A percentile compares a stretch with the other conserved stretches of the same genome.
Evolutionary conservation across 2,329 filamentous ascomycete genomes (phyloP).

Genomic region (Aspergillus floridensis): DNA sequence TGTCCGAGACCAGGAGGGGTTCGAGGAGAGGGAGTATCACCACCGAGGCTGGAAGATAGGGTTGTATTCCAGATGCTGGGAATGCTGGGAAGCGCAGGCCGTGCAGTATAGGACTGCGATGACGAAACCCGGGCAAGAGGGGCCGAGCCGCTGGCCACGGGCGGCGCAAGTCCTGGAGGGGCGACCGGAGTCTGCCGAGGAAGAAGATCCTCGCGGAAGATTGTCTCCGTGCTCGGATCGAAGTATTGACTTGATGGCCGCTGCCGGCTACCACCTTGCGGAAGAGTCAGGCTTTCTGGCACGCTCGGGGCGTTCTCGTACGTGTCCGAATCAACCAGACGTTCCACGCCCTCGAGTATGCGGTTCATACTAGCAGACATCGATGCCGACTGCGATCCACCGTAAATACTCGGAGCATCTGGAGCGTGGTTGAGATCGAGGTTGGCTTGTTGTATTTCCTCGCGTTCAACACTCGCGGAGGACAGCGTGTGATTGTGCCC

Average conservation of each 20-base stretch:
- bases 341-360: constrained; percentile 40
- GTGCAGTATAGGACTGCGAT: constrained; percentile 33
- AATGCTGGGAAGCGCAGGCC: constrained; percentile 31
- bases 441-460: constrained; percentile 33
- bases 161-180: constrained; percentile 34
- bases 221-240: constrained; percentile 18
- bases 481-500: constrained; percentile 42
- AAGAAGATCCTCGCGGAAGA: constrained; percentile 25
- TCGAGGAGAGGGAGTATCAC: constrained; percentile 38
- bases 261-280: constrained; percentile 20
- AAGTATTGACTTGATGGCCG: constrained; percentile 26
- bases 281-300: constrained; percentile 28
- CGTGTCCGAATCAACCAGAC: constrained; percentile 41
- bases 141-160: constrained; percentile 18
- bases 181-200: constrained; percentile 29
- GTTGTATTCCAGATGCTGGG: constrained; percentile 48
- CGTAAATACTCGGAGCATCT: constrained; percentile 34
- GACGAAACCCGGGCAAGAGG: constrained; percentile 22
- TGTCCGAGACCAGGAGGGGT: constrained; percentile 38
- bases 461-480: constrained; percentile 41
- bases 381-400: constrained; percentile 47
- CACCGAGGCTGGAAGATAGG: constrained; percentile 43
- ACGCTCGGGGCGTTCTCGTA: constrained; percentile 34
- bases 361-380: constrained; percentile 43
- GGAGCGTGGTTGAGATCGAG: constrained; percentile 24